Conservation (phyloP, 2,329 filamentous ascomycete species). For the Botrytis medusae region DNA sequence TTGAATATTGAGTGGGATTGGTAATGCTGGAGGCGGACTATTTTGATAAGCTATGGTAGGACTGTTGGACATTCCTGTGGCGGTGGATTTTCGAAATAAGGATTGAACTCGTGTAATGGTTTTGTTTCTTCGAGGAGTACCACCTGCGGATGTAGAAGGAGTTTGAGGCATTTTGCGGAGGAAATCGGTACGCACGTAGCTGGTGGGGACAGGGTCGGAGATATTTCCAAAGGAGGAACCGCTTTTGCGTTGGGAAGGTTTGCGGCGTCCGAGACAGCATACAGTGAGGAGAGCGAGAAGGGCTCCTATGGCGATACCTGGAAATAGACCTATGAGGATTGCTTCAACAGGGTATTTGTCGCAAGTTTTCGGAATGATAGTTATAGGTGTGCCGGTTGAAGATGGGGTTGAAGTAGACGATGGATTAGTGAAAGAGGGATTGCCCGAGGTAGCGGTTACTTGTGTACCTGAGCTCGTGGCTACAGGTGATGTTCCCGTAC, state of each 20-base stretch:
- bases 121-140: slow-evolving; percentile 17
- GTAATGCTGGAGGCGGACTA: slow-evolving; percentile 23
- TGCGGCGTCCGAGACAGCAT: slow-evolving; percentile 40
- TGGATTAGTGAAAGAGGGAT: slow-evolving; percentile 24
- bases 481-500: slow-evolving; percentile 31
- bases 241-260: slow-evolving; percentile 36
- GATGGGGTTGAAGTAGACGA: slow-evolving; percentile 27
- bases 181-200: slow-evolving; percentile 53
- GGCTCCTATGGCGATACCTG: slow-evolving; percentile 50
- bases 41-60: background rate
- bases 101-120: slow-evolving; percentile 33
- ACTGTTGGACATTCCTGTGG: background rate
- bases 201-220: slow-evolving; percentile 53
- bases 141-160: slow-evolving; percentile 27
- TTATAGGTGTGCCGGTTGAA: slow-evolving; percentile 14
- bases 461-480: slow-evolving; percentile 15
- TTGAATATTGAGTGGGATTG: slow-evolving; percentile 31
- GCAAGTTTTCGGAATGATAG: slow-evolving; percentile 25
- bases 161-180: slow-evolving; percentile 43
- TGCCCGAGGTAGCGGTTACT: background rate
- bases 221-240: slow-evolving; percentile 49
- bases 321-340: slow-evolving; percentile 40
- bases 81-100: slow-evolving; percentile 34
- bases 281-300: slow-evolving; percentile 45
- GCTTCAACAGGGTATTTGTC: slow-evolving; percentile 31